Base-by-base conservation (phyloP, 192 early-diverging fungal species). In the Backusella australiensis region DNA sequence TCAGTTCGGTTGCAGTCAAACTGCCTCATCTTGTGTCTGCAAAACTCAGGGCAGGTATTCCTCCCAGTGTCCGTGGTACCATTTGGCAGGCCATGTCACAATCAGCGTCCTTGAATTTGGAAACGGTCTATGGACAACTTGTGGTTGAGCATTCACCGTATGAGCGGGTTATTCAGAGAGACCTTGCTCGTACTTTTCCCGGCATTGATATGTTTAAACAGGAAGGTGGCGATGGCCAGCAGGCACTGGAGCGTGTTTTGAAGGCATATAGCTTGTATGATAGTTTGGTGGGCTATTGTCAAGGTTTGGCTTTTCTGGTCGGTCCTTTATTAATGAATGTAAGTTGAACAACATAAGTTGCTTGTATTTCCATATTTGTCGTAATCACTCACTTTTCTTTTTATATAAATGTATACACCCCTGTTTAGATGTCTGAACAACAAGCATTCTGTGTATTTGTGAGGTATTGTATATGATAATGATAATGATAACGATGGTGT, bases 221-320 rank as follows among this genome's bases (percentile, higher is more conserved):
- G 67, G 89, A 92, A 74, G 89, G 85, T 42, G 96, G 95, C 23
- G 85, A 91, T 63, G 97, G 95, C 14, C 97, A 99, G 86, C 88
- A 90, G 73, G 85, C 89, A 53, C 86, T 99, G 84, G 92, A 93
- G 78, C 91, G 95, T 74, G 88, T 99, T n/a, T 85, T 97, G 52
- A 95, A 94, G 82, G 97, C 97, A 9, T 99, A 99, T 78, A 93
- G 92, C 49, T 78, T 98, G 32, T 99, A 96, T 82, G 98, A 99
- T 81, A 83, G 91, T 17, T 90, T 96, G 80, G 93, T 99, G 34
- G 98, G 98, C 7, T 99, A 99, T 79, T 99, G 98, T 84, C 98
- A 99, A 86, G 98, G 98, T 19, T 88, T 99, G 26, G 92, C 95
- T 3, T 99, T 99, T 78, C 86, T 99, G 46, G 94, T 96, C 8